Evolutionary conservation across 371 early-diverging fungal genomes (phyloP).

Genomic region (Actinomortierella ambigua): DNA sequence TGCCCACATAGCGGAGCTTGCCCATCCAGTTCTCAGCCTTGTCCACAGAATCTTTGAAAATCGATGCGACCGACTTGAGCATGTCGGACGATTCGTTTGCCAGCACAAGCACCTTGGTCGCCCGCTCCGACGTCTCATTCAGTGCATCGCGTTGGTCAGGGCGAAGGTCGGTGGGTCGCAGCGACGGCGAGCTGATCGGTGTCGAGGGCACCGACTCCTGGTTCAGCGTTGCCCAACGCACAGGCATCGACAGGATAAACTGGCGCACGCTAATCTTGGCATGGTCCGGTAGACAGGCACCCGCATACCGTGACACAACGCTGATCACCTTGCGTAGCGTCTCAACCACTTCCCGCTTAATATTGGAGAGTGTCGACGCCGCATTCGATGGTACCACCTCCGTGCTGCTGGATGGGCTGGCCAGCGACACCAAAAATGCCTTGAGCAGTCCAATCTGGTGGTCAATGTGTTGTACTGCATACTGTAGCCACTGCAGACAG

Average conservation of each 20-base stretch:
- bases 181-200: slow-evolving; percentile 49
- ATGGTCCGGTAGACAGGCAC: slow-evolving; percentile 83
- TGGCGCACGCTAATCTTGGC: slow-evolving; percentile 83
- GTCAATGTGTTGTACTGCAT: slow-evolving; percentile 84
- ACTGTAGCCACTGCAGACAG: slow-evolving; percentile 85
- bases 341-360: slow-evolving; percentile 84
- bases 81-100: slow-evolving; percentile 85
- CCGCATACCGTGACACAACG: slow-evolving; percentile 87
- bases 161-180: slow-evolving; percentile 45
- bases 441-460: slow-evolving; percentile 78
- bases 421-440: slow-evolving; percentile 64
- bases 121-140: slow-evolving; percentile 59
- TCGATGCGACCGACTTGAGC: slow-evolving; percentile 76
- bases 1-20: slow-evolving; percentile 59
- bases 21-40: slow-evolving; percentile 83
- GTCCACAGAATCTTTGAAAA: slow-evolving; percentile 81
- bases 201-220: slow-evolving; percentile 41
- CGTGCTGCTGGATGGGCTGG: slow-evolving; percentile 43
- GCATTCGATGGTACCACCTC: slow-evolving; percentile 41
- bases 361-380: slow-evolving; percentile 55
- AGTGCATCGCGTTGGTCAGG: slow-evolving; percentile 54
- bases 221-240: slow-evolving; percentile 77
- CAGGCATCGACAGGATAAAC: slow-evolving; percentile 86
- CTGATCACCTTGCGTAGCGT: slow-evolving; percentile 89
- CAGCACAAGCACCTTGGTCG: slow-evolving; percentile 70